A percentile compares a stretch with the other conserved stretches of the same genome.
These are phyloP conservation scores for Backusella morwellensis DNA, from an alignment of 192 early-diverging fungal species.

Conservation along the genomic window DNA sequence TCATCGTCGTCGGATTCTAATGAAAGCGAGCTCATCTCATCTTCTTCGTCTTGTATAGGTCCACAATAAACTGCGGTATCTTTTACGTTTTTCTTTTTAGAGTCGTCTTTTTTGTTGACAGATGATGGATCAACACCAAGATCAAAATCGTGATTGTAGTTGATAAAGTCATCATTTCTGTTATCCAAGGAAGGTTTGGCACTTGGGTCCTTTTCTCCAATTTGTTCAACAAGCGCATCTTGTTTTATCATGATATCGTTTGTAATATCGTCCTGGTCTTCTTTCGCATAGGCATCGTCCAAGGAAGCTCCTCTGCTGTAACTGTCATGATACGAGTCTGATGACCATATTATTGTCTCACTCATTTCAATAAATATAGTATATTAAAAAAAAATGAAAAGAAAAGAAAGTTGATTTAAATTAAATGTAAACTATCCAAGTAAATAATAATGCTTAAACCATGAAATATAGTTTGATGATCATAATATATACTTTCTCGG, in stretches of 20 bases:
- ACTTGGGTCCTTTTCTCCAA: not conserved
- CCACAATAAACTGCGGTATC: not conserved
- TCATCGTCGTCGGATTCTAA: not conserved
- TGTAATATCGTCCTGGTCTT: not conserved
- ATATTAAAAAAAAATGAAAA: no score
- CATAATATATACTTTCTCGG: not conserved
- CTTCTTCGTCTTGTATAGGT: not conserved
- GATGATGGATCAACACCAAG: not conserved
- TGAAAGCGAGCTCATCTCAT: not conserved
- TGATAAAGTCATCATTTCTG: not conserved
- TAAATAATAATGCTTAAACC: not conserved
- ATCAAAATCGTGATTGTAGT: not conserved
- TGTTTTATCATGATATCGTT: not conserved
- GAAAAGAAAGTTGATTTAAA: not conserved
- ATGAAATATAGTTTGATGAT: not conserved
- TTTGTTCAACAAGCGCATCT: not conserved
- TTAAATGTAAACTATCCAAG: not conserved
- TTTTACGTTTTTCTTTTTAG: not conserved
- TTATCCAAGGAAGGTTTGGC: not conserved
- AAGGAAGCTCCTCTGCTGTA: not conserved
- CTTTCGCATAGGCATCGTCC: not conserved
- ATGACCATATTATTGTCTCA: not conserved
- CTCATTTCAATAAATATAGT: not conserved
- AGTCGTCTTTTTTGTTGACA: not conserved
- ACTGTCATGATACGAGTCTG: not conserved